A percentile compares a stretch with the other conserved stretches of the same genome.
Evolutionary conservation across 1,284 basidiomycete genomes (phyloP).

Genomic region (Leccinum solheimii): DNA sequence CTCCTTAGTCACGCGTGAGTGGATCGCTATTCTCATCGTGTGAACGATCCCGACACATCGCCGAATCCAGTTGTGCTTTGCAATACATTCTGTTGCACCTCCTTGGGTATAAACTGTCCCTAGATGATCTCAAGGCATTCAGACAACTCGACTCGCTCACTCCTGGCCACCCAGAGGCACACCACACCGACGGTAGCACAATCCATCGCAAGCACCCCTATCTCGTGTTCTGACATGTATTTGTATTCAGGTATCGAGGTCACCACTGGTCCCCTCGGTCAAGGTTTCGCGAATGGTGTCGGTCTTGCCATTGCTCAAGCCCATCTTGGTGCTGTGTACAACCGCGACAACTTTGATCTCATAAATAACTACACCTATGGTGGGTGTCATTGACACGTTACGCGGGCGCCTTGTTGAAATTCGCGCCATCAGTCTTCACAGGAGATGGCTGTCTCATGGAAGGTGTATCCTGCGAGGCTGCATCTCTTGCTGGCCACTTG

Average conservation of each 20-base stretch:
- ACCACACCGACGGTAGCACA: constrained; percentile 76
- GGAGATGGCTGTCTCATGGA: constrained; percentile 98
- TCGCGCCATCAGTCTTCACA: constrained; percentile 62
- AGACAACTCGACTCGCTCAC: constrained; percentile 87
- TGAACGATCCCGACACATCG: constrained; percentile 8
- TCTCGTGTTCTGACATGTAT: constrained; percentile 5
- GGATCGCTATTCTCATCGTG: not conserved
- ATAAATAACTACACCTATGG: constrained; percentile 92
- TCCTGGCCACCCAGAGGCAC: constrained; percentile 89
- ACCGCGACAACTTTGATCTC: constrained; percentile 83
- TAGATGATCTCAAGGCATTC: constrained; percentile 85
- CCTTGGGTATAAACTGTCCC: constrained; percentile 78
- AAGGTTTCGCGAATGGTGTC: constrained; percentile 91
- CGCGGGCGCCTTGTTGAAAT: constrained; percentile 12
- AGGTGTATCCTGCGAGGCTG: constrained; percentile 89
- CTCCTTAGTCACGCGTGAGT: constrained; percentile 64
- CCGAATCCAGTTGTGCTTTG: constrained; percentile 66
- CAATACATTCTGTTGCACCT: constrained; percentile 85
- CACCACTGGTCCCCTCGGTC: constrained; percentile 94
- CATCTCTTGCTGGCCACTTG: constrained; percentile 90
- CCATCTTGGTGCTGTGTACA: constrained; percentile 86
- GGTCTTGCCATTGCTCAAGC: constrained; percentile 93
- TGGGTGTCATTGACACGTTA: constrained; percentile 31
- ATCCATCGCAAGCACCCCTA: constrained; percentile 8
- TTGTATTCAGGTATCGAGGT: constrained; percentile 74